Evolutionary conservation across 2,329 filamentous ascomycete genomes (phyloP), one percentile per base, ranked within the genome.

Genomic region (Sordariomycetes sp.): DNA sequence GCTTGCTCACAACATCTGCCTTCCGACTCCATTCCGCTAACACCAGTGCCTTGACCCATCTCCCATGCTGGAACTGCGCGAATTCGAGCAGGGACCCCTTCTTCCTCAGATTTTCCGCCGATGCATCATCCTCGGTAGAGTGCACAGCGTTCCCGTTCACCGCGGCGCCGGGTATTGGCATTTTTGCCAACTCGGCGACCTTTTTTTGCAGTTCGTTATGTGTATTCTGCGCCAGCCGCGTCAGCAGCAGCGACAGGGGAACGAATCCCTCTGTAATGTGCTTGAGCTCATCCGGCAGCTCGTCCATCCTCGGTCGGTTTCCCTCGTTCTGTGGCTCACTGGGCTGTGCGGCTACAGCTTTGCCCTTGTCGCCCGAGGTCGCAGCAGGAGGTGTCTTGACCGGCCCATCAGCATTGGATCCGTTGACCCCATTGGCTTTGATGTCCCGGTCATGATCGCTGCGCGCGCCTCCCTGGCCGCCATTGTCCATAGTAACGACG

Each of bases 31-130:
- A 98, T 58, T 92, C 82, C 2, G 83, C 79, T 30, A 98, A 79
- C 16, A 98, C 86, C 15, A 95, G 68, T 7, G 88, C 75, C 61
- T 98, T 96, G 54, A 94, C 86, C 68, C 93, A 96, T 61, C 86
- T 86, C 20, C 81, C 78, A 50, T 94, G 81, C 49, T 82, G 76
- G 16, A 78, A 73, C 53, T 90, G 81, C 8, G 83, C 78, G 60
- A 92, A 94, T 28, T 83, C 75, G 39, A 94, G 59, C 34, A 95
- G 57, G 23, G 68, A 60, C 19, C 75, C 61, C 58, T 94, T 95
- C 61, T 94, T 94, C 21, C 71, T 66, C 10, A 84, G 49, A 49
- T 86, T 90, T 39, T 80, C 76, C 25, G 57, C 53, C 2, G 76
- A 79, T 15, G 60, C 66, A 47, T 84, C 78, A 35, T 78, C 72